Base-by-base conservation (phyloP, 306 rosid species). In the Sindora glabra region DNA sequence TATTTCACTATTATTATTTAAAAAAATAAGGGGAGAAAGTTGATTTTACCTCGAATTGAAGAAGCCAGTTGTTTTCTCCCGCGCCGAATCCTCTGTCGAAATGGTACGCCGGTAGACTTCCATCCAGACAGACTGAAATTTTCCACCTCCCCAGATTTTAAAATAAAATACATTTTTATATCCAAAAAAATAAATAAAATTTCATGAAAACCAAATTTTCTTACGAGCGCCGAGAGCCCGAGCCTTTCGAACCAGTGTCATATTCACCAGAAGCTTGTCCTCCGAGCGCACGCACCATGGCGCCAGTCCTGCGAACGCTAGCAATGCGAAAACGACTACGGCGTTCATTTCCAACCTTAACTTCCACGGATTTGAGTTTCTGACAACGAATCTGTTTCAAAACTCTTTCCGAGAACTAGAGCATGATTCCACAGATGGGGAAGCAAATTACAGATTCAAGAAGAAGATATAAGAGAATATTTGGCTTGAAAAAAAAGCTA, bases 41-140 rank as follows among this genome's bases (percentile, higher is more conserved):
- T 48, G 16, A 13, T 18, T n/a, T 71, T 73, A 87, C 98, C 98
- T 91, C 97, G 38, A 87, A 79, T 62, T 88, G 95, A n/a, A 92
- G 73, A 60, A 88, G 87, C 96, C 98, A 92, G 75, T 92, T 92
- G 59, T 63, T 48, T 4, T 65, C 38, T 17, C 98, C 95, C 16
- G 85, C 83, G 9, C 98, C 98, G 69, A 62, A 81, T 59, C 98
- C 98, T 59, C 86, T 76, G 70, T 92, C 70, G 52, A 77, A 65
- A 54, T 88, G 98, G 67, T 92, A 92, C 51, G 95, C 98, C 68
- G 96, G 98, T 72, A 80, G 80, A 77, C 98, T 92, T 44, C 96
- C 98, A 49, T 92, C 98, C 85, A 92, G 78, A 77, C 98, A 92
- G 68, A 81, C 98, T 91, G 25, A 62, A 39, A 15, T 24, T 33